A percentile compares a stretch with the other conserved stretches of the same genome.
Evolutionary conservation across 2,329 filamentous ascomycete genomes (phyloP).

Genomic region (Fusarium irregulare): DNA sequence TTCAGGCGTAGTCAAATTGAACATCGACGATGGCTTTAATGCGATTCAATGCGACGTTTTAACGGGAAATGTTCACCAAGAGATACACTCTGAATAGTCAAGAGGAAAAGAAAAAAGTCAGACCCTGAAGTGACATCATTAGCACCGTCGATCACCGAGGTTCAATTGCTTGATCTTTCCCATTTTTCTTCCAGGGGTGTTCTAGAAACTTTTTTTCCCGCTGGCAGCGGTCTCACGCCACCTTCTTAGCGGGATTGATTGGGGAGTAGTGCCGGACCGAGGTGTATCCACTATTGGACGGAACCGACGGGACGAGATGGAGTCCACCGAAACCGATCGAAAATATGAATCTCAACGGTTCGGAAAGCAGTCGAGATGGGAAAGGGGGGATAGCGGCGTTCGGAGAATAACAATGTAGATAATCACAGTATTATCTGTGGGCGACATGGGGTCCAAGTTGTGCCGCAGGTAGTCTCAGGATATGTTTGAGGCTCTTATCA

Average conservation of each 20-base stretch:
- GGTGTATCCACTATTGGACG: neutral
- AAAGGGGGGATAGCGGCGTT: neutral
- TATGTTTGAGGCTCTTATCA: neutral
- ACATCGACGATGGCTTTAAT: neutral
- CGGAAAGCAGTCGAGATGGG: neutral
- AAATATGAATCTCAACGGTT: neutral
- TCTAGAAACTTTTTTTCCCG: neutral
- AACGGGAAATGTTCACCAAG: neutral
- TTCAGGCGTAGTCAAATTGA: constrained; percentile 1
- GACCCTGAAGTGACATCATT: neutral
- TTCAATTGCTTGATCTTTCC: neutral
- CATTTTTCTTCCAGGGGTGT: neutral
- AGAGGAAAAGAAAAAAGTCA: neutral
- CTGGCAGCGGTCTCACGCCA: neutral
- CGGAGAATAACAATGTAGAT: neutral
- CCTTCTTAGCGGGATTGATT: neutral
- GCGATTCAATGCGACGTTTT: neutral
- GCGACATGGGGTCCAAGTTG: neutral
- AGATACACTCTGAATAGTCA: neutral
- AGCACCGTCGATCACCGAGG: neutral
- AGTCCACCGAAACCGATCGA: neutral
- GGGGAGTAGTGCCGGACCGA: neutral
- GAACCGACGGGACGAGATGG: neutral
- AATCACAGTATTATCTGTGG: neutral
- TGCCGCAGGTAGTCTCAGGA: neutral